Conservation (phyloP, 2,329 filamentous ascomycete genomes). For the Penicillium sp. region DNA sequence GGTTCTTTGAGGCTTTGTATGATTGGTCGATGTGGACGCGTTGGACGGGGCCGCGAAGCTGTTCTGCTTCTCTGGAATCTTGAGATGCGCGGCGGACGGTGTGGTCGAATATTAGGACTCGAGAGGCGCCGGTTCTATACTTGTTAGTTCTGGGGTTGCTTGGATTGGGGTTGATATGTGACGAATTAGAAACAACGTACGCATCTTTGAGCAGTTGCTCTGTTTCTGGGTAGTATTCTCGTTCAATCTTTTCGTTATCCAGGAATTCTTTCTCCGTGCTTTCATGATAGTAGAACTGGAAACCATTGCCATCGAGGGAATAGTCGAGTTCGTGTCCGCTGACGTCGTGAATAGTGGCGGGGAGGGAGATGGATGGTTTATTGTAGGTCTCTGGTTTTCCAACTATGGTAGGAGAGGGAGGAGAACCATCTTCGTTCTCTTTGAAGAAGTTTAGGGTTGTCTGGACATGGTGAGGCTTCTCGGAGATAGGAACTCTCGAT, state of each 20-base stretch:
- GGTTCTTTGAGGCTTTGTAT: conserved; percentile 41
- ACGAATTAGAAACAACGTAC: too few species aligned
- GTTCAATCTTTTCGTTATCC: conserved; percentile 41
- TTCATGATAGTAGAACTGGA: conserved; percentile 42
- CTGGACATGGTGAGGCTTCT: conserved; percentile 35
- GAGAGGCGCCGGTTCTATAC: conserved; percentile 39
- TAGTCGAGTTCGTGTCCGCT: conserved; percentile 44
- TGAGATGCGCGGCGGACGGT: conserved; percentile 42
- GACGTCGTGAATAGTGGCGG: conserved; percentile 41
- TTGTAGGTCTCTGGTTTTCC: conserved; percentile 41
- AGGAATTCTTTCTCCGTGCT: conserved; percentile 38
- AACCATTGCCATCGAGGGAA: conserved; percentile 46
- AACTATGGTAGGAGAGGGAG: conserved; percentile 37
- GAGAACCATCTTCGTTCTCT: conserved; percentile 42
- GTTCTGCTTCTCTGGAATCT: conserved; percentile 29
- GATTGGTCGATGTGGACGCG: conserved; percentile 53
- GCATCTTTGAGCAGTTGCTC: conserved; percentile 45
- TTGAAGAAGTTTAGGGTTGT: conserved; percentile 48
- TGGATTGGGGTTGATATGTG: background rate
- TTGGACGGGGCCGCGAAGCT: conserved; percentile 45
- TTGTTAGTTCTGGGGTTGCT: background rate
- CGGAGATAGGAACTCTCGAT: conserved; percentile 11
- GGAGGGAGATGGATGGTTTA: conserved; percentile 37
- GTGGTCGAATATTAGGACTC: conserved; percentile 50
- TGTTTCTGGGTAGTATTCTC: conserved; percentile 46